Conservation (phyloP, 495 filamentous ascomycete species). For the Xylaria castorea region DNA sequence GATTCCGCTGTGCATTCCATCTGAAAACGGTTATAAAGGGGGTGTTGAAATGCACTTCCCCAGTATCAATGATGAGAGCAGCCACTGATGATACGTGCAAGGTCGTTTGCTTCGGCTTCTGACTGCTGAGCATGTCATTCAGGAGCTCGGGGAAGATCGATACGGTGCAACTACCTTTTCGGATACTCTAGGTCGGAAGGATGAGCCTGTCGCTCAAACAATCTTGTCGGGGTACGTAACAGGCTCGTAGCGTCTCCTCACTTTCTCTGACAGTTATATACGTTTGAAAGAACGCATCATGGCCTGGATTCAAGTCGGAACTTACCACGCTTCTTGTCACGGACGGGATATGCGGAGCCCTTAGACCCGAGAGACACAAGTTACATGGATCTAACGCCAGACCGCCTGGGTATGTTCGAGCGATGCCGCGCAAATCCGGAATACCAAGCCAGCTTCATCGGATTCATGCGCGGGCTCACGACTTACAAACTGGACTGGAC, state of each 20-base stretch:
- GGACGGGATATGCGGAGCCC: conserved; percentile 23
- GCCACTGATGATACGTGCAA: not conserved
- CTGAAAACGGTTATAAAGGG: not conserved
- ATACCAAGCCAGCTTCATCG: conserved; percentile 22
- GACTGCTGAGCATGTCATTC: conserved; percentile 16
- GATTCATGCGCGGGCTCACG: conserved; percentile 22
- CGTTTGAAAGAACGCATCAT: conserved; percentile 11
- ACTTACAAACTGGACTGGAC: conserved; percentile 27
- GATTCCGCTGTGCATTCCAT: too few species aligned
- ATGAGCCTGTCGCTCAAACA: conserved; percentile 16
- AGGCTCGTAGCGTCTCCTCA: not conserved
- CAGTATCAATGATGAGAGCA: not conserved
- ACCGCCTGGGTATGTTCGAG: conserved; percentile 25
- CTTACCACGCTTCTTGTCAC: conserved; percentile 23
- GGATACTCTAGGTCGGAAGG: conserved; percentile 10
- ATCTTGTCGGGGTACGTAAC: conserved; percentile 12
- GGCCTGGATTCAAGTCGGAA: conserved; percentile 22
- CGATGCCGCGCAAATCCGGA: conserved; percentile 16
- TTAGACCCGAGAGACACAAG: conserved; percentile 19
- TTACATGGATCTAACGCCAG: conserved; percentile 20
- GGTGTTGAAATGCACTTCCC: not conserved
- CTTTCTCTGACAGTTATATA: not conserved
- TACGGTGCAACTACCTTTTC: conserved; percentile 23
- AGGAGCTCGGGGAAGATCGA: conserved; percentile 24
- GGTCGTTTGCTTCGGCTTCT: conserved; percentile 28